These are phyloP conservation scores for Phytophthora pini DNA, from an alignment of 352 stramenopile species.

Conservation along the genomic window DNA sequence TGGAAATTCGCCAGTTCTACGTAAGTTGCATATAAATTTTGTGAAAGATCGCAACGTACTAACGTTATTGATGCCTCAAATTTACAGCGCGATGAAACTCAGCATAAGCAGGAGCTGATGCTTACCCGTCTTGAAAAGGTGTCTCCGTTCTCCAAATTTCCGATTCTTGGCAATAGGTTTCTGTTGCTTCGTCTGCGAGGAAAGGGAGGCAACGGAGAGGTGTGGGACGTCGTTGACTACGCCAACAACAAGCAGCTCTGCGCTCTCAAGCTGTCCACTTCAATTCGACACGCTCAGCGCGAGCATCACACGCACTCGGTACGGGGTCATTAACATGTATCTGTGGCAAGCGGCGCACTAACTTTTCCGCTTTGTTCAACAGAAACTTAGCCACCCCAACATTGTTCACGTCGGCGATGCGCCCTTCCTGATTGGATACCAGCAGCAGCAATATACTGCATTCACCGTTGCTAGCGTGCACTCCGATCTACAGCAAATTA, in stretches of 20 bases:
- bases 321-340: constrained; percentile 18
- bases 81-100: constrained; percentile 68
- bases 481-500: constrained; percentile 75
- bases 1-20: constrained; percentile 63
- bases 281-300: constrained; percentile 67
- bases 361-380: constrained; percentile 13
- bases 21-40: constrained; percentile 41
- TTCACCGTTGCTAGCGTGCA: constrained; percentile 80
- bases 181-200: constrained; percentile 66
- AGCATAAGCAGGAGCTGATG: constrained; percentile 81
- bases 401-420: constrained; percentile 71
- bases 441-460: constrained; percentile 74
- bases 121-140: constrained; percentile 76
- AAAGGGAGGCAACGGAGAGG: constrained; percentile 81
- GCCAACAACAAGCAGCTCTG: constrained; percentile 62
- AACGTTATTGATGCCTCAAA: constrained; percentile 20
- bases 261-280: constrained; percentile 79
- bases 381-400: constrained; percentile 74
- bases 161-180: constrained; percentile 75
- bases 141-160: constrained; percentile 78
- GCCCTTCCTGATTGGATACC: constrained; percentile 69
- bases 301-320: constrained; percentile 81
- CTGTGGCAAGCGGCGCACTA: constrained; percentile 2
- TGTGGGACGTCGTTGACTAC: constrained; percentile 86
- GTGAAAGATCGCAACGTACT: background rate